A percentile compares a stretch with the other conserved stretches of the same genome.
phyloP scores from a whole-genome alignment of 371 early-diverging fungal genomes.

The Mucor velutinosus region DNA sequence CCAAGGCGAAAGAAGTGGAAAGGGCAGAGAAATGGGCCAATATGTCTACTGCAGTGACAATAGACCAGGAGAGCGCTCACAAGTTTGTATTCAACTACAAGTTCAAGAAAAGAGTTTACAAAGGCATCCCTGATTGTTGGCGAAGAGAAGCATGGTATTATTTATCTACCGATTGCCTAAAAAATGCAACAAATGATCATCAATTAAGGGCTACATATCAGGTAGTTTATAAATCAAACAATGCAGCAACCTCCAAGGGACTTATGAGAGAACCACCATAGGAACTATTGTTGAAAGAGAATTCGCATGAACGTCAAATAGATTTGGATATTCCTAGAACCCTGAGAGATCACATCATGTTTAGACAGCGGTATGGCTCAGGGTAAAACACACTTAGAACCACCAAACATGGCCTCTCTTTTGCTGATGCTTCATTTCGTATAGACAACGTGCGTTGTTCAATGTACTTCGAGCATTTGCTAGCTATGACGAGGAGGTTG shows the following conservation, averaged over 20 bases:
- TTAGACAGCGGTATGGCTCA: slow-evolving; percentile 63
- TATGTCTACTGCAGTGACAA: slow-evolving; percentile 47
- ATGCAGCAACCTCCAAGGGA: background rate
- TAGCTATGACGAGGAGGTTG: slow-evolving; percentile 83
- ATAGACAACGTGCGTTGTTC: slow-evolving; percentile 70
- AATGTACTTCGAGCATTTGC: slow-evolving; percentile 89
- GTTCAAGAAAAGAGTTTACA: slow-evolving; percentile 58
- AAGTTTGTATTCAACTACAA: slow-evolving; percentile 43
- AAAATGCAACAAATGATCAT: slow-evolving; percentile 14
- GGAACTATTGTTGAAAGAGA: slow-evolving; percentile 18
- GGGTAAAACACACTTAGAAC: slow-evolving; percentile 38
- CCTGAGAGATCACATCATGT: slow-evolving; percentile 68
- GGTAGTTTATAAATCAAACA: slow-evolving; percentile 6
- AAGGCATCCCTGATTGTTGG: slow-evolving; percentile 73
- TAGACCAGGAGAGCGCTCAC: slow-evolving; percentile 43
- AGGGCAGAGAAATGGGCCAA: slow-evolving; percentile 58
- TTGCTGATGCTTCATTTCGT: no score
- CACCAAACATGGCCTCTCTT: background rate
- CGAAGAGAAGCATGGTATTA: slow-evolving; percentile 60
- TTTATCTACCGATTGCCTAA: slow-evolving; percentile 24
- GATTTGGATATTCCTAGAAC: slow-evolving; percentile 70
- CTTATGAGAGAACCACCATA: background rate
- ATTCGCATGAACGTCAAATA: slow-evolving; percentile 61
- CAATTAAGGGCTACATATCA: slow-evolving; percentile 23
- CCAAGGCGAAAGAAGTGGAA: slow-evolving; percentile 40